Base-by-base conservation (phyloP, 2,329 filamentous ascomycete species). In the Verticillium dahliae region DNA sequence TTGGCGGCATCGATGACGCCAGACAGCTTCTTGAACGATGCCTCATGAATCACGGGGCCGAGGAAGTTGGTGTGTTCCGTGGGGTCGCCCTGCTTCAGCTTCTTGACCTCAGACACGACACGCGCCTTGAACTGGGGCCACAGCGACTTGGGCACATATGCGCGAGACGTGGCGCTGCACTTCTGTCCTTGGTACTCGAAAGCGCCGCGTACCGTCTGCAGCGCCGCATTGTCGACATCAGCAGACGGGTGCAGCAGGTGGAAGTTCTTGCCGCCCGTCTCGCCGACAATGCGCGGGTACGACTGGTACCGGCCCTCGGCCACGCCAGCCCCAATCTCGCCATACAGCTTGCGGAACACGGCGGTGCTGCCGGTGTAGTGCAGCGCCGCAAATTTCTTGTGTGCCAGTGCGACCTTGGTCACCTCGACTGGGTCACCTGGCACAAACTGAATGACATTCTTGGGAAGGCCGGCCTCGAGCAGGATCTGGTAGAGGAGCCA, bases 241-340 rank as follows among this genome's bases (percentile, higher is more conserved):
- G 92, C 92, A 3, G 86, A 88, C 56, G 81, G 79, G 79, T 96
- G 91, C 37, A 96, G 76, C 59, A 96, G 77, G 75, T 96, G 92
- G 82, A 93, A 96, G 81, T 96, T 96, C 85, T 96, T 96, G 73
- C 92, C 92, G 63, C 92, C 91, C 34, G 92, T 96, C 81, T 96
- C 92, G 63, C 91, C 92, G 4, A 96, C 91, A 66, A 96, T 90
- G 68, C 92, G 88, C 56, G 92, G 92, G 76, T 97, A 98, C 69
- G 89, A 87, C 65, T 82, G 81, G 79, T 96, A 98, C 63, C 86
- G 89, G 65, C 90, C 91, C 70, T 92, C 87, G 5, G 90, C 90
- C 22, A 96, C 88, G 50, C 90, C 91, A 65, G 84, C 81, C 11
- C 91, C 91, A 69, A 97, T 97, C 74, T 91, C 85, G 18, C 91